Evolutionary conservation across 1,284 basidiomycete genomes (phyloP), one percentile per base, ranked within the genome.

Genomic region (Leccinum pachyderme): DNA sequence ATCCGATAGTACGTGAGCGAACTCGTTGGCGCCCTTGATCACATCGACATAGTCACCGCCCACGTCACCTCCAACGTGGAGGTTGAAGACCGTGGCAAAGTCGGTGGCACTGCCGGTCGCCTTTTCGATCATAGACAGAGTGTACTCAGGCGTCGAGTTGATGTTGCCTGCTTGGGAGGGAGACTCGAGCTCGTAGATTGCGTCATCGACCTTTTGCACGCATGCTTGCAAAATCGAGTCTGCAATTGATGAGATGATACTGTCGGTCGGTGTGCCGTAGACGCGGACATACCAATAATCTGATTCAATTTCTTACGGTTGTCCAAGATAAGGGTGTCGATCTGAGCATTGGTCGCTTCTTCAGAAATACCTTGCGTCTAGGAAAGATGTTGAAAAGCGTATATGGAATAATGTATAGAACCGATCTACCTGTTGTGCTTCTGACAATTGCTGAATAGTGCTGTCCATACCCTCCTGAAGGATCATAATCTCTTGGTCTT

Each of bases 61-160:
- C 35, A 80, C 78, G 67, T 98, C 93, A 39, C 91, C 91, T 54
- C 87, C 84, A 22, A 99, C 81, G 75, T 93, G 93, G 13, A 97
- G 82, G 71, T 93, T 94, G 79, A 95, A 99, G 50, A 95, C 81
- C 24, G 92, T 92, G 11, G 95, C 95, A 69, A 99, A 99, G 70
- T 99, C 96, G 58, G 88, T 98, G 15, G 94, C 91, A 65, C 91
- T 95, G 66, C 92, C 93, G 71, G 89, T 80, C 4, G 94, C 90
- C 77, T 98, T 98, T 73, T 99, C 97, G 66, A 99, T 94, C 88
- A 99, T 95, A 9, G 97, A 98, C 25, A 98, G 77, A 0, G 95
- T 97, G 71, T 98, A 99, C 70, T 98, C 95, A 13, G 97, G 96
- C 1, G 97, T 99, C 7, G 96, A 95, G 62, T 91, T 96, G 60